A percentile compares a stretch with the other conserved stretches of the same genome.
Conservation (phyloP, 805 yeast species). For the Nakazawaea wickerhamii region DNA sequence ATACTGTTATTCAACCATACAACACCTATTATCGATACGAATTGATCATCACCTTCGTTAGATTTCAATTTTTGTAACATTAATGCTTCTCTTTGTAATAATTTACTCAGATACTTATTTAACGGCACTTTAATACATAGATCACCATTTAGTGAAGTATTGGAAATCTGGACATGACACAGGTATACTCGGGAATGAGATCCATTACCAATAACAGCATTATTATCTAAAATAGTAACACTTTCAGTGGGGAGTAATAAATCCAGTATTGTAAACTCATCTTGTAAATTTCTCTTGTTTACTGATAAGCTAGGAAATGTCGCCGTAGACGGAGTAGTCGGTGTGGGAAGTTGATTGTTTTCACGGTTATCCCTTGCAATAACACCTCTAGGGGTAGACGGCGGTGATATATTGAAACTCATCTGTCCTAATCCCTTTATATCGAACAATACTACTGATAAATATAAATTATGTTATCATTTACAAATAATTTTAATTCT, state of each 20-base stretch:
- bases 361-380: neutral
- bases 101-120: neutral
- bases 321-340: constrained; percentile 2
- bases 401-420: neutral
- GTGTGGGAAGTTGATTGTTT: constrained; percentile 1
- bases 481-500: too few relatives aligned
- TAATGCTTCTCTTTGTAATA: constrained; percentile 6
- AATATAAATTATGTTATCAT: too few relatives aligned
- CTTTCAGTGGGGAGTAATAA: neutral
- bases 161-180: neutral
- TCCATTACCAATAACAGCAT: neutral
- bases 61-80: constrained; percentile 3
- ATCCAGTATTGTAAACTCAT: constrained; percentile 2
- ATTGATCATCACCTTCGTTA: constrained; percentile 15
- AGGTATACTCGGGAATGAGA: constrained; percentile 1
- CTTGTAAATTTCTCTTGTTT: constrained; percentile 2
- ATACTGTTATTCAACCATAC: constrained; percentile 17
- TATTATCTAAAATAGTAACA: neutral
- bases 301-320: neutral
- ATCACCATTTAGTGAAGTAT: neutral
- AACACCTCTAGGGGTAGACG: neutral
- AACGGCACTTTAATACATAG: constrained; percentile 5
- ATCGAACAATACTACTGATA: neutral
- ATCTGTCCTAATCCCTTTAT: neutral
- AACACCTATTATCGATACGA: constrained; percentile 24